These are phyloP conservation scores for Triadica sebifera DNA, from an alignment of 345 rosid genomes.

Conservation along the genomic window DNA sequence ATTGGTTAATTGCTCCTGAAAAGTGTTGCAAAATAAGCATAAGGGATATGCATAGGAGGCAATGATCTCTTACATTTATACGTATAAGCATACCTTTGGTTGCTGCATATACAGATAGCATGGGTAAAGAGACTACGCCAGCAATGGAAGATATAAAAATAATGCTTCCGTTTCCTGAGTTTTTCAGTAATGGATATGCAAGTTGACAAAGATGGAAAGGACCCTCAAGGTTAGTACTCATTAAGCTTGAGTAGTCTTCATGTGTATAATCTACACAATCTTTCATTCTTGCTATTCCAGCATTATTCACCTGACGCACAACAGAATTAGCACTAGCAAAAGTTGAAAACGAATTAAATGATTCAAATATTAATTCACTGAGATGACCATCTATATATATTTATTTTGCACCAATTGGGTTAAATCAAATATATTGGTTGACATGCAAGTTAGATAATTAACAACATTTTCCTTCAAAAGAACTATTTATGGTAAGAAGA, in stretches of 20 bases:
- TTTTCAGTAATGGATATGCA: conserved; percentile 50
- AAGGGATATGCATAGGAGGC: too few relatives aligned
- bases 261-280: conserved; percentile 10
- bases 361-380: too few relatives aligned
- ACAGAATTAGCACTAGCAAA: too few relatives aligned
- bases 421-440: too few relatives aligned
- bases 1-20: conserved; percentile 21
- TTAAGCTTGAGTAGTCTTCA: conserved; percentile 39
- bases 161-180: conserved; percentile 47
- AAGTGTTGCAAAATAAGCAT: too few relatives aligned
- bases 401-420: too few relatives aligned
- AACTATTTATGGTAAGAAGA: too few relatives aligned
- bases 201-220: conserved; percentile 57
- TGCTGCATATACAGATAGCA: conserved; percentile 6
- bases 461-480: too few relatives aligned
- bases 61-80: too few relatives aligned
- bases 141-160: conserved; percentile 35
- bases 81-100: conserved; percentile 2
- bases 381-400: too few relatives aligned
- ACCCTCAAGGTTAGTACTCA: conserved; percentile 51
- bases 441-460: too few relatives aligned
- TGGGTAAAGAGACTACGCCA: neutral
- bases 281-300: conserved; percentile 13
- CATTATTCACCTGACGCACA: conserved; percentile 35
- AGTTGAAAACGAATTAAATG: too few relatives aligned